A percentile compares a stretch with the other conserved stretches of the same genome.
These are phyloP conservation scores for Sporothrix globosa DNA, from an alignment of 2,329 filamentous ascomycete genomes.

Conservation along the genomic window DNA sequence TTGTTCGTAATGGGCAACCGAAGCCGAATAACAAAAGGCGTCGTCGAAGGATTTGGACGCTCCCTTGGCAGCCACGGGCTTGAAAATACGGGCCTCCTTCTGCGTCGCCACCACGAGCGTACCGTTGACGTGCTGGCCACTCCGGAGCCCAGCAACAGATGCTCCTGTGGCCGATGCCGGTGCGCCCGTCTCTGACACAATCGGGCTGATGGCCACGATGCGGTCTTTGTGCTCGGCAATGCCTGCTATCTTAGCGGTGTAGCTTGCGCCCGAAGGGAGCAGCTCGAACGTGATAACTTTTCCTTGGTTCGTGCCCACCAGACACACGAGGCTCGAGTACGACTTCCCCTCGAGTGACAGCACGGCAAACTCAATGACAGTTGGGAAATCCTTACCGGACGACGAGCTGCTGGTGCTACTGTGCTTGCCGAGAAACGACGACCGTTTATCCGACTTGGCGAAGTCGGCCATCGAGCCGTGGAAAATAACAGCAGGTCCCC, in stretches of 20 bases:
- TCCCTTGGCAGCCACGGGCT: constrained; percentile 82
- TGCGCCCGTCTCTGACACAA: constrained; percentile 76
- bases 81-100: constrained; percentile 85
- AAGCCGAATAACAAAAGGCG: constrained; percentile 77
- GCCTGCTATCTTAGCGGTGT: constrained; percentile 73
- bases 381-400: constrained; percentile 69
- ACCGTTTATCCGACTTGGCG: constrained; percentile 72
- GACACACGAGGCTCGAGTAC: constrained; percentile 91
- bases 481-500: constrained; percentile 83
- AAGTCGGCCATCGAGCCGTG: constrained; percentile 73
- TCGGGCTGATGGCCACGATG: constrained; percentile 76
- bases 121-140: constrained; percentile 75
- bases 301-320: constrained; percentile 84
- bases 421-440: constrained; percentile 68
- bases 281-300: constrained; percentile 89
- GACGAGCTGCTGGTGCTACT: constrained; percentile 42
- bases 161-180: constrained; percentile 74
- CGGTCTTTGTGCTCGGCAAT: constrained; percentile 66
- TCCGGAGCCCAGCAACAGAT: constrained; percentile 74
- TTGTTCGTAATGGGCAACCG: constrained; percentile 72
- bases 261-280: constrained; percentile 73
- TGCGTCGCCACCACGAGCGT: constrained; percentile 70
- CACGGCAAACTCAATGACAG: constrained; percentile 84
- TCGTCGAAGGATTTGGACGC: constrained; percentile 89
- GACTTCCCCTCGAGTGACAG: constrained; percentile 92